Base-by-base conservation (phyloP, 306 rosid species). In the Cicer pinnatifidum region DNA sequence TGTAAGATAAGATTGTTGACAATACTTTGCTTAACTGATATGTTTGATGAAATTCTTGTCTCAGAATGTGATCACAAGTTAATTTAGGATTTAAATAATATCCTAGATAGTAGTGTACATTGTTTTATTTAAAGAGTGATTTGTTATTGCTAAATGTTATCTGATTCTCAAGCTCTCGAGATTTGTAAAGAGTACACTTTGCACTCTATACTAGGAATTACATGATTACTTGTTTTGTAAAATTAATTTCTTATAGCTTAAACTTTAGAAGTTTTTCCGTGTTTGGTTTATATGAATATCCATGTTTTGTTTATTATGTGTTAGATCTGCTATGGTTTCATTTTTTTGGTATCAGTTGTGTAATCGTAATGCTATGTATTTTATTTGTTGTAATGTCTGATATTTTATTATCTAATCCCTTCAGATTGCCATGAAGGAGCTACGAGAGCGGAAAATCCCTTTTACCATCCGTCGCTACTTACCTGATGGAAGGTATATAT, bases 391-490 rank as follows among this genome's bases (percentile, higher is more conserved):
- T 64, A 12, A 62, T 51, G 39, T 63, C 12, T 68, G 44, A 72
- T 41, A 54, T 84, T 23, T 46, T 67, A 54, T 78, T 54, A n/a
- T 33, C 33, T 3, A 37, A 52, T 79, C 59, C 20, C n/a, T 17
- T 60, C 38, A 85, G 97, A 94, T 94, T 84, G 97, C 99, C 1
- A 90, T 94, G 97, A 91, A 94, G 88, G 99, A 94, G 84, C 96
- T 94, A 72, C 89, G 97, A 50, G 91, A 94, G 84, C 82, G 92
- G 68, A 94, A 91, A 81, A 89, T 94, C 78, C 99, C 97, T 40
- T 94, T 94, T 77, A 94, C 99, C 78, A 94, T 94, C 45, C 90
- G 97, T 39, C 97, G 97, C 58, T 94, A 88, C 89, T 85, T 94
- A 73, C 99, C 97, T 6, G 99, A 91, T 86, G 99, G 99, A 86